Percentiles rank a stretch among this genome's conserved stretches.
Conservation (phyloP, 768 basidiomycete genomes). For the Mycena galopus region DNA sequence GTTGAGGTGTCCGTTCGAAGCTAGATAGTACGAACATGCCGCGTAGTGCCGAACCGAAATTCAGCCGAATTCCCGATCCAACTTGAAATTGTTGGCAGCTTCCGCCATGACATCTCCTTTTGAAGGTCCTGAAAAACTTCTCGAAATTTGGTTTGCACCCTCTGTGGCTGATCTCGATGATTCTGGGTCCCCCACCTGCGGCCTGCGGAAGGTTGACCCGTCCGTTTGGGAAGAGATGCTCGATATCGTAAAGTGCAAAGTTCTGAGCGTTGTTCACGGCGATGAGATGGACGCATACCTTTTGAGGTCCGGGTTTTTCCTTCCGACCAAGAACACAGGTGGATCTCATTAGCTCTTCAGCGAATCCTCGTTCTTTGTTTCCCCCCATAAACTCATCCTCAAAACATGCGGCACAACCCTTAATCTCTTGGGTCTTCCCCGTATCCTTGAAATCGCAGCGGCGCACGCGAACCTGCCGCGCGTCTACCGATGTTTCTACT, state of each 20-base stretch:
- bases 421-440: slow-evolving; percentile 93
- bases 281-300: slow-evolving; percentile 96
- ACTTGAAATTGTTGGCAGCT: too few relatives aligned
- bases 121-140: slow-evolving; percentile 94
- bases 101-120: slow-evolving; percentile 65
- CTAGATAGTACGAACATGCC: too few relatives aligned
- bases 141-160: slow-evolving; percentile 98
- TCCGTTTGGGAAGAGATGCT: slow-evolving; percentile 97
- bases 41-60: too few relatives aligned
- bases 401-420: slow-evolving; percentile 99
- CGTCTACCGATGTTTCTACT: slow-evolving; percentile 96
- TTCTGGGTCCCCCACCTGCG: slow-evolving; percentile 60
- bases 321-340: slow-evolving; percentile 15
- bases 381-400: slow-evolving; percentile 94
- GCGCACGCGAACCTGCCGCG: slow-evolving; percentile 72
- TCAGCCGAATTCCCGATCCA: too few relatives aligned
- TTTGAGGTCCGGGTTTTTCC: slow-evolving; percentile 75
- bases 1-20: too few relatives aligned
- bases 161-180: slow-evolving; percentile 65
- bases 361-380: slow-evolving; percentile 97
- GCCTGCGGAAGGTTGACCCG: slow-evolving; percentile 82
- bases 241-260: slow-evolving; percentile 95
- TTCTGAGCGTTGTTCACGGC: slow-evolving; percentile 91
- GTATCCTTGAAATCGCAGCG: slow-evolving; percentile 94
- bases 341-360: slow-evolving; percentile 57